These are phyloP conservation scores for Saturnispora quitensis DNA, from an alignment of 805 yeast species.

Conservation along the genomic window DNA sequence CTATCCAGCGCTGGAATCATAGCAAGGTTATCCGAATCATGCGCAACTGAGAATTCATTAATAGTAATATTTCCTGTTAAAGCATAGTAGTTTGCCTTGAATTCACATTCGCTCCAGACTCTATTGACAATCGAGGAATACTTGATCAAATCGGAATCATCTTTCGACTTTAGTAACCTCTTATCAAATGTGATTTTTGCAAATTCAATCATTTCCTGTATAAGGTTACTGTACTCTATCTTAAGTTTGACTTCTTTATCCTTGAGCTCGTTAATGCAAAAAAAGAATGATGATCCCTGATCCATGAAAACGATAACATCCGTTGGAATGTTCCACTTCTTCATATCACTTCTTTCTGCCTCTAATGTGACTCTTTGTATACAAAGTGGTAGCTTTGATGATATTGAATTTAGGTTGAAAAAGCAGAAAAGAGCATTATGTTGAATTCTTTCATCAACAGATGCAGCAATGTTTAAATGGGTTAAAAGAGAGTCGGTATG, in stretches of 20 bases:
- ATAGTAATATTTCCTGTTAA: conserved; percentile 16
- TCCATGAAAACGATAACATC: conserved; percentile 50
- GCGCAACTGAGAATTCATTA: conserved; percentile 9
- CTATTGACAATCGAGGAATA: conserved; percentile 16
- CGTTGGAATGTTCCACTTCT: conserved; percentile 26
- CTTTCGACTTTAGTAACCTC: not conserved
- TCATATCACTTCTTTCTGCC: conserved; percentile 16
- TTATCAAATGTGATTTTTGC: conserved; percentile 15
- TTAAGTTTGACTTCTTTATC: conserved; percentile 34
- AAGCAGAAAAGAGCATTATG: conserved; percentile 36
- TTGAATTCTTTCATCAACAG: conserved; percentile 73
- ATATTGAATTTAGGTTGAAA: conserved; percentile 58
- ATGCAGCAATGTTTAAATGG: conserved; percentile 54
- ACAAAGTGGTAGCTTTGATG: conserved; percentile 42
- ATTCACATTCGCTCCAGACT: conserved; percentile 16
- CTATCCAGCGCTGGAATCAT: conserved; percentile 13
- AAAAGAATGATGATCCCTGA: conserved; percentile 61
- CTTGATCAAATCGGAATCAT: conserved; percentile 11
- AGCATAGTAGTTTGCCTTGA: conserved; percentile 24
- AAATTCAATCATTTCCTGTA: conserved; percentile 33
- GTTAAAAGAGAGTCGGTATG: conserved; percentile 36
- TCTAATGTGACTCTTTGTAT: conserved; percentile 32
- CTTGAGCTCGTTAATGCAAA: conserved; percentile 33
- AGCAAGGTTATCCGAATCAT: conserved; percentile 7
- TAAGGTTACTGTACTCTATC: conserved; percentile 38